Evolutionary conservation across 805 yeast genomes (phyloP), one percentile per base, ranked within the genome.

Genomic region (Tetrapisispora nanseiensis): DNA sequence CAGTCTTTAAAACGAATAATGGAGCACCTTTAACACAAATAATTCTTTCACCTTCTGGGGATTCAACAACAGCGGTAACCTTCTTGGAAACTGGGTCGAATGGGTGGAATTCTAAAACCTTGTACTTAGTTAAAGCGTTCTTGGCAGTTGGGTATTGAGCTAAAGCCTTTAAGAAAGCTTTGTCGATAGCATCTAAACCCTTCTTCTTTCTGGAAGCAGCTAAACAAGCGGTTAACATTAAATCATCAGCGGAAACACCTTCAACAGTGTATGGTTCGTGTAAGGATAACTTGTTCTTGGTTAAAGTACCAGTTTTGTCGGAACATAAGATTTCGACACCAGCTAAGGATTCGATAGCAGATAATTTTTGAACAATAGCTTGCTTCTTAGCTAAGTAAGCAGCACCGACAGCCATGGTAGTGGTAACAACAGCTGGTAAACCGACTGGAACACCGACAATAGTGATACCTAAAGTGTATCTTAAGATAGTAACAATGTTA

Each of bases 371-470:
- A 61, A 87, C 96, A 76, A 87, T 87, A 56, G 96, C 96, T 73
- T 86, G 86, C 72, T 86, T 87, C 78, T 86, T 84, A 61, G 96
- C 96, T 63, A 87, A 75, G 82, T 86, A 86, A 64, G 96, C 95
- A 68, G 96, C 97, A 80, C 97, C 97, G 70, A 89, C 97, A 69
- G 97, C 96, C 96, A 87, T 86, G 68, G 96, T 87, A 62, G 95
- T 87, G 75, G 96, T 87, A 57, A 87, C 95, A 63, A 87, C 96
- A 68, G 95, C 96, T 69, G 96, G 96, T 67, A 87, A 80, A 82
- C 96, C 96, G 57, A 87, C 96, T 68, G 96, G 96, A 57, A 87
- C 96, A 81, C 97, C 97, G 59, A 87, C 81, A 71, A 87, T 86
- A 73, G 95, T 87, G 68, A 87, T 86, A 57, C 95, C 96, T 65